phyloP scores from a whole-genome alignment of 2,329 filamentous ascomycete genomes.

The Ascochyta lentis region DNA sequence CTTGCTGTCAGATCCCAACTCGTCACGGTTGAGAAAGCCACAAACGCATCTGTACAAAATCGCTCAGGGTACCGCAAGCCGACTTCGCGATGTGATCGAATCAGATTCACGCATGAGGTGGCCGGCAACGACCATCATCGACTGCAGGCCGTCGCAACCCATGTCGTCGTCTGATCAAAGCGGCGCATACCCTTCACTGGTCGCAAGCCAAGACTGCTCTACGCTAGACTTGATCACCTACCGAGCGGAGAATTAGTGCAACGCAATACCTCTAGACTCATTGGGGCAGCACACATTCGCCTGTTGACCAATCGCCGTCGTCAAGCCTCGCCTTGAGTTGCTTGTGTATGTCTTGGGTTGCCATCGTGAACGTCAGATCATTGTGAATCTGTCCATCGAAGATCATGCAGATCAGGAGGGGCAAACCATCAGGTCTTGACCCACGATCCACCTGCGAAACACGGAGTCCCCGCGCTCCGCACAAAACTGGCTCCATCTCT shows the following conservation, averaged over 20 bases:
- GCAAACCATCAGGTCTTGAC: background rate
- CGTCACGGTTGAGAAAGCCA: constrained; percentile 15
- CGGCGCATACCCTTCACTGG: constrained; percentile 3
- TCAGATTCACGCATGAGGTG: constrained; percentile 10
- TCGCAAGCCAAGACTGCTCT: constrained; percentile 1
- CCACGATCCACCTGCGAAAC: constrained; percentile 4
- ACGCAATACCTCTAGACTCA: constrained; percentile 1
- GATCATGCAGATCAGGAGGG: constrained; percentile 8
- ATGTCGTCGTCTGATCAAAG: constrained; percentile 11
- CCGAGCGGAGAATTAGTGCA: constrained; percentile 11
- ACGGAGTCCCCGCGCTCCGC: constrained; percentile 16
- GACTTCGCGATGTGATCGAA: background rate
- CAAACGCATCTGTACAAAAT: constrained; percentile 3
- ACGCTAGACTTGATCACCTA: background rate
- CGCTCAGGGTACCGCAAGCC: constrained; percentile 8
- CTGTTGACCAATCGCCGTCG: constrained; percentile 7
- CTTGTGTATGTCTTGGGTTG: constrained; percentile 13
- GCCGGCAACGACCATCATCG: background rate
- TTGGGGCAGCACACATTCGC: constrained; percentile 6
- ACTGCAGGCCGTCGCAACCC: constrained; percentile 5
- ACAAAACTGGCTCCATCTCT: constrained; percentile 7
- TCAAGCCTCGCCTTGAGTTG: constrained; percentile 14
- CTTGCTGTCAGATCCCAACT: constrained; percentile 6
- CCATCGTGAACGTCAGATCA: constrained; percentile 8
- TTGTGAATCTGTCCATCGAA: background rate